Conservation (phyloP, 1,284 basidiomycete species). For the Fomitiporia mediterranea region DNA sequence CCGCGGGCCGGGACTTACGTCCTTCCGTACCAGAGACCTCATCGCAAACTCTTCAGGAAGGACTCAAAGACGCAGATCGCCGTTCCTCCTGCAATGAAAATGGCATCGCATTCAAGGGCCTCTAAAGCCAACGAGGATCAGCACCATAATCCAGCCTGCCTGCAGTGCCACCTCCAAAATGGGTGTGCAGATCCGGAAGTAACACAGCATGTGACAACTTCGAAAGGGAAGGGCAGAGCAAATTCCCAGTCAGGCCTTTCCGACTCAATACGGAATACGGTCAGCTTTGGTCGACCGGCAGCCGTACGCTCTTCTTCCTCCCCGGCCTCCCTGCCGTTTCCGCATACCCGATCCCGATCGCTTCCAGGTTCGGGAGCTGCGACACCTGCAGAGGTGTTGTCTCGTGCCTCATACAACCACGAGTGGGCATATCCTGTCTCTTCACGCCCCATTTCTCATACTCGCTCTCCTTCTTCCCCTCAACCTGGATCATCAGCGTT, state of each 20-base stretch:
- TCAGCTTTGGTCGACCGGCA: constrained; percentile 11
- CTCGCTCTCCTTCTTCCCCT: constrained; percentile 2
- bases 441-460: background rate
- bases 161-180: constrained; percentile 3
- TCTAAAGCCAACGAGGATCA: background rate
- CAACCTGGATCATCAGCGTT: background rate
- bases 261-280: background rate
- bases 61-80: background rate
- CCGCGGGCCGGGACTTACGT: background rate
- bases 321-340: constrained; percentile 11
- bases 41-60: constrained; percentile 9
- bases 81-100: background rate
- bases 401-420: constrained; percentile 19
- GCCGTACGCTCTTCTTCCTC: constrained; percentile 9
- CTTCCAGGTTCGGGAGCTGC: constrained; percentile 5
- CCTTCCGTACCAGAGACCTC: background rate
- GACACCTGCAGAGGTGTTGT: constrained; percentile 14
- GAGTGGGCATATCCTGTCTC: constrained; percentile 12
- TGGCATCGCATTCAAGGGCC: background rate
- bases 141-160: background rate
- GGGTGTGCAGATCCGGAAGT: background rate
- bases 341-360: background rate
- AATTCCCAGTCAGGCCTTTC: constrained; percentile 2
- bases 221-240: constrained; percentile 2
- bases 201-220: background rate